Base-by-base conservation (phyloP, 805 yeast genomes). In the Saccharomycopsis selenospora region DNA sequence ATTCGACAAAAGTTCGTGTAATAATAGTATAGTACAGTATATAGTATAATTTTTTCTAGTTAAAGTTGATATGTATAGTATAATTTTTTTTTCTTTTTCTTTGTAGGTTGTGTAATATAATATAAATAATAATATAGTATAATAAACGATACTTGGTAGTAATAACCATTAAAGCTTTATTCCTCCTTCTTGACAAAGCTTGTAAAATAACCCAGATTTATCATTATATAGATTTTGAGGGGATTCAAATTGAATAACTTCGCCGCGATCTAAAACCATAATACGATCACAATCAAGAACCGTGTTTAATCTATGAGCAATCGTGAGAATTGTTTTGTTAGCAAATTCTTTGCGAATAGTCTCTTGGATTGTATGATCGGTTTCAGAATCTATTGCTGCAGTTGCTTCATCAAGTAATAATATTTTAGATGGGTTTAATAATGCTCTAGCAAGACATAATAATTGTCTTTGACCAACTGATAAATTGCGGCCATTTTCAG, bases 391-490 rank as follows among this genome's bases (percentile, higher is more conserved):
- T 23, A 87, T 91, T 10, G 95, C 87, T 0, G 95, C 91, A 1
- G 84, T 79, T n/a, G 84, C 95, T 66, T 88, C 96, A 59, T 89
- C 96, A 46, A 88, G 67, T 14, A 89, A 72, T 52, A 89, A 68
- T 8, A 89, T 79, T 54, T 76, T 82, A 0, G 95, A 83, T 23
- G 76, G 73, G 51, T 80, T 79, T 55, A 89, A 67, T 40, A 89
- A 69, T 1, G 95, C 91, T 51, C 96, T 71, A 0, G 95, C 90
- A 40, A 89, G 69, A 61, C 95, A 87, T 63, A 89, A 68, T 49
- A 89, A 68, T 66, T 89, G 96, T 55, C 87, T 75, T 66, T 90
- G 96, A 14, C 96, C 96, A 29, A 82, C 80, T 4, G 95, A 86
- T 49, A 89, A 66, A 61, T 89, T 89, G 11, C 85, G 66, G 6